Evolutionary conservation across 2,329 filamentous ascomycete genomes (phyloP).

Genomic region (Alternaria conjuncta): DNA sequence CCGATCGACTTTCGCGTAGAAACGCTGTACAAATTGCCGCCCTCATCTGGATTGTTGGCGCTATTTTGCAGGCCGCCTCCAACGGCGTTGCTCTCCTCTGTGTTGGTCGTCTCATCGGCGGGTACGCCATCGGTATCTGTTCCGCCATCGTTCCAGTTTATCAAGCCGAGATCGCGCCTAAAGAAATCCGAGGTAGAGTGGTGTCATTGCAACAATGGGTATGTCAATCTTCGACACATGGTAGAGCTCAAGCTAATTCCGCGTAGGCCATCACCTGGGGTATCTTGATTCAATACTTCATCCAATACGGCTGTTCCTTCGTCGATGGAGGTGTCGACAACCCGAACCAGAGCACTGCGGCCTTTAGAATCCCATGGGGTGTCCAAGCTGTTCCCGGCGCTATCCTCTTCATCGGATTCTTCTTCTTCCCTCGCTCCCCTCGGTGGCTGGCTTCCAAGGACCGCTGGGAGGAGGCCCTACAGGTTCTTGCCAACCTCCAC

Average conservation of each 20-base stretch:
- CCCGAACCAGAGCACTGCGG: slow-evolving; percentile 52
- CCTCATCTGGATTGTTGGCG: slow-evolving; percentile 56
- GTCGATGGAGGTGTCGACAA: slow-evolving; percentile 54
- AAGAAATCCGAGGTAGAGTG: slow-evolving; percentile 60
- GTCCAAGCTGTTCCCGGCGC: slow-evolving; percentile 52
- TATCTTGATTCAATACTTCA: slow-evolving; percentile 67
- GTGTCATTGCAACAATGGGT: slow-evolving; percentile 62
- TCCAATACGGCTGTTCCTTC: slow-evolving; percentile 68
- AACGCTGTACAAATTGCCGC: slow-evolving; percentile 54
- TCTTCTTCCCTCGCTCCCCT: slow-evolving; percentile 60
- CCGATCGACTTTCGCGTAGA: slow-evolving; percentile 54
- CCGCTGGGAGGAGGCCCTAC: slow-evolving; percentile 70
- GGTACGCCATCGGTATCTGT: slow-evolving; percentile 84
- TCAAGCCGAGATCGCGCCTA: slow-evolving; percentile 78
- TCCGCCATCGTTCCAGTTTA: slow-evolving; percentile 94
- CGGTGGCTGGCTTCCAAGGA: slow-evolving; percentile 74
- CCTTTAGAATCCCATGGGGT: slow-evolving; percentile 53
- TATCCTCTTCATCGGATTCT: slow-evolving; percentile 48
- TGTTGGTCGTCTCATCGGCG: slow-evolving; percentile 73
- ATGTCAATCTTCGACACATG: not conserved
- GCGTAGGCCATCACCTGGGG: slow-evolving; percentile 67
- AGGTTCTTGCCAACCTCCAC: slow-evolving; percentile 62
- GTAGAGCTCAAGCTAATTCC: not conserved
- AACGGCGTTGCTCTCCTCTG: slow-evolving; percentile 54
- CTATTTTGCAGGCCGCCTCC: slow-evolving; percentile 47